phyloP scores from a whole-genome alignment of 2,329 filamentous ascomycete species.

The Fusarium transvaalense region DNA sequence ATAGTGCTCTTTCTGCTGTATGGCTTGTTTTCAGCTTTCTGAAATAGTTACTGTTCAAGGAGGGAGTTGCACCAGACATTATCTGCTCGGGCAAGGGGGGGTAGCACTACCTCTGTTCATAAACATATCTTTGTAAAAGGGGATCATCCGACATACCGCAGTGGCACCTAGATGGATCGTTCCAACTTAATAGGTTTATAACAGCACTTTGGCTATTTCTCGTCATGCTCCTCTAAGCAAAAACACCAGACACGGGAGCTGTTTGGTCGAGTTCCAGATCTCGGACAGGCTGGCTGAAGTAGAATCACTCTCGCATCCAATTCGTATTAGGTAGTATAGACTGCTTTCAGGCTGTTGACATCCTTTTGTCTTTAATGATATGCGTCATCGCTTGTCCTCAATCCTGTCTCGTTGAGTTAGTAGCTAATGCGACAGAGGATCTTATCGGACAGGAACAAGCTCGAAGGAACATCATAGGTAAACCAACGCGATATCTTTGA shows the following conservation, averaged over 20 bases:
- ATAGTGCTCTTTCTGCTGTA: neutral
- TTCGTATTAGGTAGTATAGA: neutral
- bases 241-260: neutral
- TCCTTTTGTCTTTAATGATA: neutral
- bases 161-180: no score
- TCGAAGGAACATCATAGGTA: accelerated
- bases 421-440: accelerated
- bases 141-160: neutral
- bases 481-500: accelerated
- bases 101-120: neutral
- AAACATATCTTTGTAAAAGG: neutral
- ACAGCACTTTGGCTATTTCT: neutral
- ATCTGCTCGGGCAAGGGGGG: no score
- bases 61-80: neutral
- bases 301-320: neutral
- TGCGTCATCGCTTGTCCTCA: neutral
- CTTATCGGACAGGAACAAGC: accelerated
- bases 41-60: neutral
- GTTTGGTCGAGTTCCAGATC: neutral
- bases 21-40: neutral
- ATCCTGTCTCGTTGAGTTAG: no score
- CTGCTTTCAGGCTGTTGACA: neutral
- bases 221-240: neutral
- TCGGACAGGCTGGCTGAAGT: neutral
- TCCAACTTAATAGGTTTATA: no score